phyloP scores from a whole-genome alignment of 768 basidiomycete species.

The Mycena rosella region DNA sequence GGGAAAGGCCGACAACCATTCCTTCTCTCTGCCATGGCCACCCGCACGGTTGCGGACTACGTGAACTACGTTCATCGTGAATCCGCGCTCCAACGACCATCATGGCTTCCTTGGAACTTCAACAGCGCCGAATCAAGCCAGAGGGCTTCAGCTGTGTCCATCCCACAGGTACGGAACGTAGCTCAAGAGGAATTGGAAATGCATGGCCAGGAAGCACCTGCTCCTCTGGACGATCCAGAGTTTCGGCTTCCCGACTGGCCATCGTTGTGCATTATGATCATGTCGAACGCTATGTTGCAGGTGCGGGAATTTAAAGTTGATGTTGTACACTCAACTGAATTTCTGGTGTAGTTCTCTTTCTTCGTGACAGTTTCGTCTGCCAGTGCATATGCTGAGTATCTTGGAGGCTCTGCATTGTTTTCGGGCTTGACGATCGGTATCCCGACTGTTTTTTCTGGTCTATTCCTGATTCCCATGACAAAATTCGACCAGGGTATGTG shows the following conservation, averaged over 20 bases:
- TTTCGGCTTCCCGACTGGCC: slow-evolving; percentile 59
- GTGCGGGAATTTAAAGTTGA: slow-evolving; percentile 41
- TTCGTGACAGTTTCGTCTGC: slow-evolving; percentile 79
- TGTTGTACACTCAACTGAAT: background rate
- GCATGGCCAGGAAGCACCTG: no score
- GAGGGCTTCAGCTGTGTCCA: no score
- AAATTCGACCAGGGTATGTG: slow-evolving; percentile 67
- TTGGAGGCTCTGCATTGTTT: slow-evolving; percentile 76
- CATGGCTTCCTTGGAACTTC: no score
- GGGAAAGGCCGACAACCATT: no score
- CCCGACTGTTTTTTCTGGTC: slow-evolving; percentile 70
- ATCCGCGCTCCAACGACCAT: no score
- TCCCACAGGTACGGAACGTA: no score
- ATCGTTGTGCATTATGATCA: slow-evolving; percentile 58
- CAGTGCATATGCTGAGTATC: slow-evolving; percentile 68
- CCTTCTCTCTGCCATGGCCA: no score
- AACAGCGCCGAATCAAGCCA: no score
- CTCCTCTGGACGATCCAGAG: slow-evolving; percentile 44
- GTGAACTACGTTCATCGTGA: no score
- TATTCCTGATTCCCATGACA: slow-evolving; percentile 69
- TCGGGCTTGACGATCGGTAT: slow-evolving; percentile 78
- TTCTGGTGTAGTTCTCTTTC: slow-evolving; percentile 66
- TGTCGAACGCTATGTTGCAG: slow-evolving; percentile 59
- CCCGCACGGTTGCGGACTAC: no score
- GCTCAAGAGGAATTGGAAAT: no score